These are phyloP conservation scores for Hypoxylon sp. DNA, from an alignment of 2,329 filamentous ascomycete genomes.

Conservation along the genomic window DNA sequence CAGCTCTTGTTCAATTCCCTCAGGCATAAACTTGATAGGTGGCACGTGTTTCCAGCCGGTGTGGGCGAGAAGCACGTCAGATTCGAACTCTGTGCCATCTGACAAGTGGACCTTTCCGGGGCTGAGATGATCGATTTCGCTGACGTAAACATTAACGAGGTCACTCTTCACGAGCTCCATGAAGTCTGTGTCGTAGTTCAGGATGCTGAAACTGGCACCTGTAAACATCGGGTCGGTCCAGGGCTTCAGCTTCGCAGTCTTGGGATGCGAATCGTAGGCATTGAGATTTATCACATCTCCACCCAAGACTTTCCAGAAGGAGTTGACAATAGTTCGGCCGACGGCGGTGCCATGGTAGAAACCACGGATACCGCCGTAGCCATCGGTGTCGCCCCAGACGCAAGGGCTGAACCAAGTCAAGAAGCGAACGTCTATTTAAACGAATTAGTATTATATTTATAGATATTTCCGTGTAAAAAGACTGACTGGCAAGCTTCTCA, in stretches of 20 bases:
- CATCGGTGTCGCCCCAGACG: constrained; percentile 76
- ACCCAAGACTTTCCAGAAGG: constrained; percentile 71
- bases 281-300: constrained; percentile 69
- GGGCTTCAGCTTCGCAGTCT: constrained; percentile 68
- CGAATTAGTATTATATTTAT: constrained; percentile 14
- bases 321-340: constrained; percentile 68
- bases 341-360: constrained; percentile 72
- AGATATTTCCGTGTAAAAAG: not conserved
- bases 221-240: constrained; percentile 68
- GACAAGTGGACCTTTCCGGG: constrained; percentile 60
- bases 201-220: constrained; percentile 69
- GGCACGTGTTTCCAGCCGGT: constrained; percentile 68
- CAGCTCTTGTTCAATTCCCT: constrained; percentile 59
- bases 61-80: constrained; percentile 67
- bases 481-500: constrained; percentile 64
- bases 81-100: constrained; percentile 58
- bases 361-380: constrained; percentile 66
- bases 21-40: constrained; percentile 62
- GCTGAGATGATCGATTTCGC: constrained; percentile 66
- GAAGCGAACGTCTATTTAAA: constrained; percentile 68
- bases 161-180: constrained; percentile 69
- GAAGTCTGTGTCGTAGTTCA: constrained; percentile 71
- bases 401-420: constrained; percentile 83
- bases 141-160: constrained; percentile 68
- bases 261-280: constrained; percentile 68